Conservation (phyloP, 768 basidiomycete species). For the Leucogyrophana mollusca region DNA sequence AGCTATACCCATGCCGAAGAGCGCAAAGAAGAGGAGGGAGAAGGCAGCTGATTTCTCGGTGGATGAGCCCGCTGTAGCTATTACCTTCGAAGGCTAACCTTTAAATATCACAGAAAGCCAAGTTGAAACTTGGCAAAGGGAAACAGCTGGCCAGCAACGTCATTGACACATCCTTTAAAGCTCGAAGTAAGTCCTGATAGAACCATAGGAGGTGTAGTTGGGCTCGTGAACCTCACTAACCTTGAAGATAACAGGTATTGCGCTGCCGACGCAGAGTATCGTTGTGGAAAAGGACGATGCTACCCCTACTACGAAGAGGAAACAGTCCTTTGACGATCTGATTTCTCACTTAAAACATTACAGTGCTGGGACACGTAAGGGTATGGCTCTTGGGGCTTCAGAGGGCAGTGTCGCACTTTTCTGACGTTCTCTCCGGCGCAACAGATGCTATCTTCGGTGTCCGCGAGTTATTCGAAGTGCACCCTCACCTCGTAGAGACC, state of each 20-base stretch:
- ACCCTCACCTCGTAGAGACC: constrained; percentile 53
- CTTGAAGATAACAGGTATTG: constrained; percentile 64
- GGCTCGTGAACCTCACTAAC: constrained; percentile 11
- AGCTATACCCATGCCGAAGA: constrained; percentile 84
- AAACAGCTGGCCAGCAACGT: constrained; percentile 81
- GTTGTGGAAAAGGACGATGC: constrained; percentile 49
- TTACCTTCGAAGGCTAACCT: constrained; percentile 2
- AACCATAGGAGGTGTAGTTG: background rate
- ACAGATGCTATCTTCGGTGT: constrained; percentile 74
- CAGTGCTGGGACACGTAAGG: constrained; percentile 72
- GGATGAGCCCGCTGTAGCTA: constrained; percentile 13
- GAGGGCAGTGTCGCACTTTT: constrained; percentile 5
- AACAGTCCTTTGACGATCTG: constrained; percentile 75
- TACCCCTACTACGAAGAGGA: constrained; percentile 73
- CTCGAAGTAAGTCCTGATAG: constrained; percentile 66
- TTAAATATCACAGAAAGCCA: constrained; percentile 71
- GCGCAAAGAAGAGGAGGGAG: constrained; percentile 81
- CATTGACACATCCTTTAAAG: constrained; percentile 95
- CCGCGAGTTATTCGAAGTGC: constrained; percentile 64
- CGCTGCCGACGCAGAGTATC: constrained; percentile 84
- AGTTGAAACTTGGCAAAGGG: constrained; percentile 94
- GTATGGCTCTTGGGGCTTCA: constrained; percentile 32
- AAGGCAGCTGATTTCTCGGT: constrained; percentile 88
- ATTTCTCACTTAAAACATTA: constrained; percentile 82
- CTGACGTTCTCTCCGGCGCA: background rate